phyloP scores from a whole-genome alignment of 2,329 filamentous ascomycete genomes.

The Chalaropsis thielavioides region DNA sequence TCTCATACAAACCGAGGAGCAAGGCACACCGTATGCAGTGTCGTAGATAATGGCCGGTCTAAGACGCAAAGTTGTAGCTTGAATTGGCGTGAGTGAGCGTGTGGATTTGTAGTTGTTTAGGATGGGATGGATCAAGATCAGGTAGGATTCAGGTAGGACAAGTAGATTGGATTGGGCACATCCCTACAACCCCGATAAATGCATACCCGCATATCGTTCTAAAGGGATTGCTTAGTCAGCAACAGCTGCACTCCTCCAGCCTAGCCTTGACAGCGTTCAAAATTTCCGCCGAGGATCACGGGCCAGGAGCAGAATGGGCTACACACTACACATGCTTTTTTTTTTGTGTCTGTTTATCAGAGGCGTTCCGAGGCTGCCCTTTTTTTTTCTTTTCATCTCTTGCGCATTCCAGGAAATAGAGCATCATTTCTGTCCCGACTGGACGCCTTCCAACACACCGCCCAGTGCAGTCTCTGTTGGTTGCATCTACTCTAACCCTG shows the following conservation, averaged over 20 bases:
- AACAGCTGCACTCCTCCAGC: background rate
- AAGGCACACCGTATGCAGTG: background rate
- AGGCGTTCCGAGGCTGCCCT: background rate
- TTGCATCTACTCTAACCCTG: background rate
- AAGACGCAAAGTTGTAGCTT: background rate
- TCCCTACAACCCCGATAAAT: background rate
- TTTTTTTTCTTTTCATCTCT: background rate
- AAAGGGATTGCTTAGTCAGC: background rate
- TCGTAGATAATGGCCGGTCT: background rate
- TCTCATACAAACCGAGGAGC: background rate
- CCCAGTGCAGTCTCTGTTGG: background rate
- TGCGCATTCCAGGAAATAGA: background rate
- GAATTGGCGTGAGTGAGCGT: background rate
- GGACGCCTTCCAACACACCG: background rate
- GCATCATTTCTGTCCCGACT: background rate
- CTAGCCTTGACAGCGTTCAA: background rate
- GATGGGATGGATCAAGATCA: background rate
- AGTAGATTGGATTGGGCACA: background rate
- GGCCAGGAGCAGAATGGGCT: background rate
- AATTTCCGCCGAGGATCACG: background rate
- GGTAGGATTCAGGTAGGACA: background rate
- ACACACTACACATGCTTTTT: slow-evolving; percentile 7
- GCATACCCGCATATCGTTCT: background rate
- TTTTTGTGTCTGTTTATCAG: slow-evolving; percentile 2
- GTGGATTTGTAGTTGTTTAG: background rate